Evolutionary conservation across 2,329 filamentous ascomycete species (phyloP), one percentile per base, ranked within the genome.

Genomic region (Tympanopsis confertula): DNA sequence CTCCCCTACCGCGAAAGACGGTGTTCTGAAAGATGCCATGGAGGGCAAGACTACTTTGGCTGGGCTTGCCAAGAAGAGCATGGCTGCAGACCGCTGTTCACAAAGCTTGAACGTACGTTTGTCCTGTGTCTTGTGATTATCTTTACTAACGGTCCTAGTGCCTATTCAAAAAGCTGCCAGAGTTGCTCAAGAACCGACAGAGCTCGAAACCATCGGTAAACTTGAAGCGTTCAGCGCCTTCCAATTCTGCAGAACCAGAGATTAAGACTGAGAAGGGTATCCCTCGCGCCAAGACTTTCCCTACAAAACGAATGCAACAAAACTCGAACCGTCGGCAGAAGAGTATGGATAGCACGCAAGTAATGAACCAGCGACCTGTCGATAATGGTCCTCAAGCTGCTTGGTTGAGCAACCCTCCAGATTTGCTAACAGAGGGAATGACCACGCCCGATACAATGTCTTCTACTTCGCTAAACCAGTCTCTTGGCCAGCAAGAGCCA

Each of bases 1-100:
- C 42, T 86, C 82, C 50, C 63, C 71, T 3, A 33, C 30, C 7
- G 30, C 30, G 10, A 33, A 33, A 15, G 30, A 33, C 15, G 30
- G 30, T 17, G 30, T 33, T 10, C 15, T 33, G 30, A 33, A 33
- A 17, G 30, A 33, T 17, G 30, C 30, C 30, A 33, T 33, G 30
- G 30, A 33, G 15, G 30, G 30, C 15, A 33, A 33, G 15, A 33
- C 10, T 15, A 33, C 30, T 17, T 18, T 33, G 30, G 30, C 30
- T 18, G 30, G 30, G 15, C 15, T 33, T 10, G 30, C 30, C 12
- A 33, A 33, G 30, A 33, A 33, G 30, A 33, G 30, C 17, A 7
- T 33, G 30, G 30, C 30, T 7, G 30, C 30, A 7, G 30, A 33
- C 17, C 30, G 30, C 7, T 33, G 30, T 18, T 33, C 30, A 15